These are phyloP conservation scores for Prinsepia uniflora DNA, from an alignment of 306 rosid species.

Conservation along the genomic window DNA sequence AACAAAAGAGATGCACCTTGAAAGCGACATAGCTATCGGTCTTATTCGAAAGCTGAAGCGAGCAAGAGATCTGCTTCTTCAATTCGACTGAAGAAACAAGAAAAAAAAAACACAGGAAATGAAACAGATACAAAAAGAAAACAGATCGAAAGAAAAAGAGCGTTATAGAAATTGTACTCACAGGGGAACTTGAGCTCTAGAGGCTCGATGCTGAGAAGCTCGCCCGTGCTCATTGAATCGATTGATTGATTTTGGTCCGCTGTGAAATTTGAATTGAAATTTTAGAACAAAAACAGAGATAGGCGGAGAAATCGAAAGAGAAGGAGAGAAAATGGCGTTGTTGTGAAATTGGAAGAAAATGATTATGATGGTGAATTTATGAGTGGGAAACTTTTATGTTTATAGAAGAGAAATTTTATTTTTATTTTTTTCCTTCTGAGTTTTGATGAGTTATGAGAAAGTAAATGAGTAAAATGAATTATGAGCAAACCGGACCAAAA, in stretches of 20 bases:
- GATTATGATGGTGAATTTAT: no score
- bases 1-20: constrained; percentile 47
- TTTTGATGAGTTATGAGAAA: neutral
- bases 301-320: constrained; percentile 30
- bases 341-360: neutral
- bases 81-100: constrained; percentile 62
- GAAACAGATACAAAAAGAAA: constrained; percentile 10
- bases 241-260: neutral
- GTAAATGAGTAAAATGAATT: no score
- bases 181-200: constrained; percentile 79
- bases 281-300: neutral
- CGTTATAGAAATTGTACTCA: constrained; percentile 28
- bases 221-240: constrained; percentile 65
- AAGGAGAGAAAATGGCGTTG: neutral
- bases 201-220: constrained; percentile 83
- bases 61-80: constrained; percentile 90
- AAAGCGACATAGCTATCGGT: constrained; percentile 80
- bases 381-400: no score
- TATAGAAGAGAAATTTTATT: neutral
- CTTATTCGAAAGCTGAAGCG: constrained; percentile 78
- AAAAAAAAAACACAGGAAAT: neutral
- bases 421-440: neutral
- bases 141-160: constrained; percentile 27
- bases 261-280: neutral
- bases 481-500: no score